A percentile compares a stretch with the other conserved stretches of the same genome.
These are phyloP conservation scores for Ceratorhiza oryzae-sativae DNA, from an alignment of 1,284 basidiomycete species.

Conservation along the genomic window DNA sequence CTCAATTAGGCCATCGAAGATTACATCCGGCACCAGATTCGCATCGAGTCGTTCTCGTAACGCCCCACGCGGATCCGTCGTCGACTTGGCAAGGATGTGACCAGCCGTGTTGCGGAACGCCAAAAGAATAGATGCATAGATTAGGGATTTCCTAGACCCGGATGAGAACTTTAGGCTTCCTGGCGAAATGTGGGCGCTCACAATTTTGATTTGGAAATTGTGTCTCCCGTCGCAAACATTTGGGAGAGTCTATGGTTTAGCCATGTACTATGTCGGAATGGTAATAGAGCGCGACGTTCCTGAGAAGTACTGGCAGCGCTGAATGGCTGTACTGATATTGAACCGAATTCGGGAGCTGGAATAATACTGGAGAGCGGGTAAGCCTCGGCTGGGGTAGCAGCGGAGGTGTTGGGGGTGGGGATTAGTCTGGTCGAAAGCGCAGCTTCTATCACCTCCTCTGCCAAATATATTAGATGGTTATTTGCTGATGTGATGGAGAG, in stretches of 20 bases:
- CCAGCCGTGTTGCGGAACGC: constrained; percentile 64
- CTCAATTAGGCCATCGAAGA: constrained; percentile 77
- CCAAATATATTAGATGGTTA: neutral
- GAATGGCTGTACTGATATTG: constrained; percentile 63
- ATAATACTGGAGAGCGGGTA: constrained; percentile 81
- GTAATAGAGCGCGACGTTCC: constrained; percentile 64
- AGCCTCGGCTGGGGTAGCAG: constrained; percentile 68
- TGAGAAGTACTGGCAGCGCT: constrained; percentile 59
- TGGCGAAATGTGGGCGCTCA: constrained; percentile 46
- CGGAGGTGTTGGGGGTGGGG: constrained; percentile 71
- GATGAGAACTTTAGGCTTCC: constrained; percentile 32
- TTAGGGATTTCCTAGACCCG: constrained; percentile 67
- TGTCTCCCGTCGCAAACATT: constrained; percentile 55
- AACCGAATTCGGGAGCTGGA: constrained; percentile 76
- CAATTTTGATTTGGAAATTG: constrained; percentile 63
- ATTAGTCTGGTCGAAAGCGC: constrained; percentile 74
- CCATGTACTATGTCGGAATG: constrained; percentile 71
- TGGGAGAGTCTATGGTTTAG: constrained; percentile 64
- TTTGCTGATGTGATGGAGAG: neutral
- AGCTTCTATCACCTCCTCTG: constrained; percentile 58
- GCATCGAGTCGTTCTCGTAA: constrained; percentile 63
- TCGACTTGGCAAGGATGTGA: constrained; percentile 58
- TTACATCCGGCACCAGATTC: constrained; percentile 61
- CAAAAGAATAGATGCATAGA: constrained; percentile 81
- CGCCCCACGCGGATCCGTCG: constrained; percentile 44